Evolutionary conservation across 192 early-diverging fungal genomes (phyloP).

Genomic region (Coemansia sp.): DNA sequence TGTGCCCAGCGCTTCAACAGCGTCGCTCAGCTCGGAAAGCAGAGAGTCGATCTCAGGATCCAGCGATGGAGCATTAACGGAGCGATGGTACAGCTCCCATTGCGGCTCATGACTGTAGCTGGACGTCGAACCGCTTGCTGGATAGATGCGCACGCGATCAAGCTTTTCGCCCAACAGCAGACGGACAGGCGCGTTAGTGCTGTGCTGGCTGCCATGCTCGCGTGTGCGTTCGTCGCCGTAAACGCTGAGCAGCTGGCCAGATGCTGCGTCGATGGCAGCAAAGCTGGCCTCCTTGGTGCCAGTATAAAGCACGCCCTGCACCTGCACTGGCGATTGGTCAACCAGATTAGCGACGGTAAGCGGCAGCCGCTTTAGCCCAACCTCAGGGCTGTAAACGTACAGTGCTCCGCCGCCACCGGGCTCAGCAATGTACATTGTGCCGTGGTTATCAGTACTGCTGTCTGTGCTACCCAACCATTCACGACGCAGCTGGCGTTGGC

Average conservation of each 20-base stretch:
- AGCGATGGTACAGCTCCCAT: constrained; percentile 50
- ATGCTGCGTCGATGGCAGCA: constrained; percentile 67
- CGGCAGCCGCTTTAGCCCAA: constrained; percentile 60
- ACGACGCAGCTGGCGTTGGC: constrained; percentile 36
- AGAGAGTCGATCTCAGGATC: constrained; percentile 37
- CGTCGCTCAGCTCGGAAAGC: constrained; percentile 57
- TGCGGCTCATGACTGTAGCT: constrained; percentile 13
- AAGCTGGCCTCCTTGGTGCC: constrained; percentile 67
- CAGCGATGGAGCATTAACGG: constrained; percentile 29
- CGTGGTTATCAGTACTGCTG: neutral
- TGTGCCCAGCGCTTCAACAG: constrained; percentile 55
- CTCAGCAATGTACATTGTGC: constrained; percentile 47
- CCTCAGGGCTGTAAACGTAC: constrained; percentile 40
- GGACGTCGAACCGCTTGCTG: constrained; percentile 5
- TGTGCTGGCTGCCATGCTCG: constrained; percentile 3
- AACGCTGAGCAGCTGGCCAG: constrained; percentile 60
- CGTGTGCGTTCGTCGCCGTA: constrained; percentile 56
- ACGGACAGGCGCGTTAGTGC: constrained; percentile 11
- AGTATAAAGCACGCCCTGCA: constrained; percentile 62
- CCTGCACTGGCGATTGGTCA: constrained; percentile 57
- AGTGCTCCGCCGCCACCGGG: constrained; percentile 50
- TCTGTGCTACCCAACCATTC: constrained; percentile 21
- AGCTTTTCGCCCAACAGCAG: constrained; percentile 41
- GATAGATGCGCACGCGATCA: constrained; percentile 37
- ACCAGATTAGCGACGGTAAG: constrained; percentile 72